Conservation (phyloP, 139 green algal species). For the Edaphochlamys debaryana region DNA sequence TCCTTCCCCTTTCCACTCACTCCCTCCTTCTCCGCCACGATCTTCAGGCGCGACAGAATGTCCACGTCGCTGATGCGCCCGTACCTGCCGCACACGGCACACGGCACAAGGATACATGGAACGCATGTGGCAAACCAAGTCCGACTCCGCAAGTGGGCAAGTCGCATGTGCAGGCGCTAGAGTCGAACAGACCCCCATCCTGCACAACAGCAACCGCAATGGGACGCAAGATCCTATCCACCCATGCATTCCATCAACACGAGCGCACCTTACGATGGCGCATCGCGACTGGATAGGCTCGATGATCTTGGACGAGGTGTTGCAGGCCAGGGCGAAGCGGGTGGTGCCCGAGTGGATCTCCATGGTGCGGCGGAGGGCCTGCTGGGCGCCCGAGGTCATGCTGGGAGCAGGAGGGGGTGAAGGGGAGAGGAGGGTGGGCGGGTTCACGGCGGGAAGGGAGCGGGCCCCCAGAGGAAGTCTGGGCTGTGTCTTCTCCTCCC, state of each 20-base stretch:
- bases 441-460: not conserved
- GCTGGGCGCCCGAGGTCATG: conserved; percentile 96
- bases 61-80: conserved; percentile 87
- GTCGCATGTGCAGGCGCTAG: too few species aligned
- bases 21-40: conserved; percentile 77
- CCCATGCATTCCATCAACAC: too few species aligned
- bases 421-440: not conserved
- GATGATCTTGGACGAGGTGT: conserved; percentile 96
- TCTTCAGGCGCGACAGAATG: conserved; percentile 85
- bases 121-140: too few species aligned
- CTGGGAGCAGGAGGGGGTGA: conserved; percentile 28
- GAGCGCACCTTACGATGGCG: conserved; percentile 96
- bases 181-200: too few species aligned
- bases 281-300: conserved; percentile 99
- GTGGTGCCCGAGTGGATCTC: conserved; percentile 97
- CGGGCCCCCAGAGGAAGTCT: too few species aligned
- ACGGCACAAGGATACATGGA: too few species aligned
- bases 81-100: too few species aligned
- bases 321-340: conserved; percentile 98
- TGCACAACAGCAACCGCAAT: too few species aligned
- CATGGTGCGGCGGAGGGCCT: conserved; percentile 98
- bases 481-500: too few species aligned
- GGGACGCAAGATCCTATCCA: too few species aligned
- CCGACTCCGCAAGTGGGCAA: too few species aligned
- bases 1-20: conserved; percentile 47